These are phyloP conservation scores for Debaryomyces prosopidis DNA, from an alignment of 805 yeast species.

Conservation along the genomic window DNA sequence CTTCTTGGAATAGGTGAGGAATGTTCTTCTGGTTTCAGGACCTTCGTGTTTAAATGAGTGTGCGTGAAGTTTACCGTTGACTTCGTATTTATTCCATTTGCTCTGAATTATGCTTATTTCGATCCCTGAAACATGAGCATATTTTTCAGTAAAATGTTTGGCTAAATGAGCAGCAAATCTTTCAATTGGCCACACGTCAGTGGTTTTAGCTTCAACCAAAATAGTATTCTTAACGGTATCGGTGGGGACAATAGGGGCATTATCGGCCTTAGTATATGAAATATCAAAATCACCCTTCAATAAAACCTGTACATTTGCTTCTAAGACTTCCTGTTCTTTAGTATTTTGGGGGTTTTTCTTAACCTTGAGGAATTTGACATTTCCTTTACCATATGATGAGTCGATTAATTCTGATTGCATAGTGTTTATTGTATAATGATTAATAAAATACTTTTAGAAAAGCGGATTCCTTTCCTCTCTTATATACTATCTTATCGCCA, in stretches of 20 bases:
- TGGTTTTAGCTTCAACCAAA: slow-evolving; percentile 76
- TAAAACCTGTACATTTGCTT: slow-evolving; percentile 76
- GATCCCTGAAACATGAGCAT: slow-evolving; percentile 73
- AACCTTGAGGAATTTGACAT: slow-evolving; percentile 89
- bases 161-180: slow-evolving; percentile 84
- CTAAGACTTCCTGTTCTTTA: slow-evolving; percentile 75
- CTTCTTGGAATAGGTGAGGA: slow-evolving; percentile 50
- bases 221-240: slow-evolving; percentile 92
- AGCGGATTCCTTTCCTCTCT: too few relatives aligned
- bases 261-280: slow-evolving; percentile 87
- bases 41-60: slow-evolving; percentile 89
- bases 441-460: too few relatives aligned
- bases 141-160: slow-evolving; percentile 75
- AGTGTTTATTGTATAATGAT: not conserved
- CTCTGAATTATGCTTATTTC: slow-evolving; percentile 68
- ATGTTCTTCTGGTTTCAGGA: slow-evolving; percentile 70
- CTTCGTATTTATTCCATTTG: slow-evolving; percentile 76
- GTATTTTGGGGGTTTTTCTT: slow-evolving; percentile 75
- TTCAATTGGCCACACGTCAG: slow-evolving; percentile 89
- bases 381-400: slow-evolving; percentile 87
- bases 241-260: slow-evolving; percentile 87
- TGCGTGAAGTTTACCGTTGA: slow-evolving; percentile 72
- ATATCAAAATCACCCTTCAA: slow-evolving; percentile 77
- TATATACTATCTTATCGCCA: too few relatives aligned
- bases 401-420: slow-evolving; percentile 25